Conservation (phyloP, 2,329 filamentous ascomycete genomes). For the Fusarium setosum region DNA sequence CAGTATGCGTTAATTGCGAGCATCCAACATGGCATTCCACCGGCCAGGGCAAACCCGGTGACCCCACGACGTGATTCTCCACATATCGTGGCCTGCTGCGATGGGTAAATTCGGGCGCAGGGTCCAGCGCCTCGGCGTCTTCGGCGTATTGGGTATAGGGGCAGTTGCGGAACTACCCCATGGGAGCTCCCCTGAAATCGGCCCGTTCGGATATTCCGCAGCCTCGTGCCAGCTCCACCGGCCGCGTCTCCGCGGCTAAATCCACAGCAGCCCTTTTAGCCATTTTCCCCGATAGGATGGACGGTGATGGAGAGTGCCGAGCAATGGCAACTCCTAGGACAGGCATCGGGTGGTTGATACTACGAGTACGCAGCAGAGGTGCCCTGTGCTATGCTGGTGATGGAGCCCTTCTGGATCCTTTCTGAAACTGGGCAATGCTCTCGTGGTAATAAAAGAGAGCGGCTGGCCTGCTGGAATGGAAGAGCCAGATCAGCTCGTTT, state of each 20-base stretch:
- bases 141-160: slow-evolving; percentile 12
- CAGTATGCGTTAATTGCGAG: too few relatives aligned
- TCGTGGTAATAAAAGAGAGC: slow-evolving; percentile 6
- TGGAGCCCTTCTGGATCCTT: slow-evolving; percentile 1
- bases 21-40: background rate
- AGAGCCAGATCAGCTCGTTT: background rate
- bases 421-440: background rate
- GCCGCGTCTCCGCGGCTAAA: slow-evolving; percentile 18
- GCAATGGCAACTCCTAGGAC: background rate
- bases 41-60: background rate
- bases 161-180: background rate
- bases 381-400: background rate
- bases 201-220: slow-evolving; percentile 9
- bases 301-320: background rate
- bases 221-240: slow-evolving; percentile 3
- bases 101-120: background rate
- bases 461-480: background rate
- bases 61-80: slow-evolving; percentile 16
- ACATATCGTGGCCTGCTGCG: slow-evolving; percentile 3
- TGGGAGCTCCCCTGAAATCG: background rate
- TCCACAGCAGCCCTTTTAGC: slow-evolving; percentile 14
- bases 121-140: slow-evolving; percentile 14
- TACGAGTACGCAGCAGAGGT: background rate
- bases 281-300: slow-evolving; percentile 20
- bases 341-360: background rate